Evolutionary conservation across 805 yeast genomes (phyloP).

Genomic region (Hanseniaspora clermontiae): DNA sequence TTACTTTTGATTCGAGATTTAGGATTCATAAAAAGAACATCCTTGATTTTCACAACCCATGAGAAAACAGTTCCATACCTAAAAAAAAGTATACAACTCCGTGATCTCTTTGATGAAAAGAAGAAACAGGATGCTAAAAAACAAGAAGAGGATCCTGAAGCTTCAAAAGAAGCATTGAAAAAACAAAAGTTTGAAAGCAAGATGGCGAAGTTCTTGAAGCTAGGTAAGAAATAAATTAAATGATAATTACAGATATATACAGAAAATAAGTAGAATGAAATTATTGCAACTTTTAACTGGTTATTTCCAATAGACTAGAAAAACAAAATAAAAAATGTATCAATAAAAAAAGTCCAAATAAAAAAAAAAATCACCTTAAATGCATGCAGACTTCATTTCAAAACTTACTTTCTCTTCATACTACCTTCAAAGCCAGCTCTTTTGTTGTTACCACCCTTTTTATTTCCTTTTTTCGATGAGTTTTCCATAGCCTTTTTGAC

Average conservation of each 20-base stretch:
- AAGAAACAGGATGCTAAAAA: not conserved
- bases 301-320: not conserved
- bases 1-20: slow-evolving; percentile 29
- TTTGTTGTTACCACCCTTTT: slow-evolving; percentile 18
- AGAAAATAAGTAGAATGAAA: not conserved
- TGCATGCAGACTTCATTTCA: not conserved
- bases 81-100: slow-evolving; percentile 19
- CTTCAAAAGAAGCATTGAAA: not conserved
- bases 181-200: slow-evolving; percentile 17
- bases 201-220: slow-evolving; percentile 32
- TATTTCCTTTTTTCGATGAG: not conserved
- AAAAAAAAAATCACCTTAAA: not conserved
- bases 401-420: slow-evolving; percentile 21
- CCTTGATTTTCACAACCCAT: slow-evolving; percentile 29
- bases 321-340: not conserved
- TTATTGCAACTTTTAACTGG: not conserved
- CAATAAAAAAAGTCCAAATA: not conserved
- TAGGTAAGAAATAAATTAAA: slow-evolving; percentile 27
- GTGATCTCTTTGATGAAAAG: not conserved
- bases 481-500: slow-evolving; percentile 16
- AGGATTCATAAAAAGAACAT: slow-evolving; percentile 36
- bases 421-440: slow-evolving; percentile 92
- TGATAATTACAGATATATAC: not conserved
- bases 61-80: slow-evolving; percentile 22
- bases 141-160: not conserved